Base-by-base conservation (phyloP, 2,329 filamentous ascomycete species). In the Sphaerulina vaccinii region DNA sequence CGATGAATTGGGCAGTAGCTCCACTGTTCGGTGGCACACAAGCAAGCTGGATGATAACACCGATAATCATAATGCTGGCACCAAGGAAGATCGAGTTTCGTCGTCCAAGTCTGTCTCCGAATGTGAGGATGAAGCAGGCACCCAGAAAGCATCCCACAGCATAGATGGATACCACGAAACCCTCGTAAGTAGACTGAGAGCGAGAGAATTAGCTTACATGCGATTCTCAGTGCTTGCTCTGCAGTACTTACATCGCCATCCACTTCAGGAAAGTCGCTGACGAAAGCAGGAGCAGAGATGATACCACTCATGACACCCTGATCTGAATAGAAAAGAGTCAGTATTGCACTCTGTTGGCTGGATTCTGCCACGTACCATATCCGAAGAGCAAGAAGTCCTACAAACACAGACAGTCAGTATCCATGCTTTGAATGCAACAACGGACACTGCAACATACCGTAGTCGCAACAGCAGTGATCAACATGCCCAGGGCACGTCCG, bases 161-260 rank as follows among this genome's bases (percentile, higher is more conserved):
- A 65, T 79, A 80, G 56, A 77, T 79, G 13, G 77, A 70, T 1
- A 74, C 76, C 19, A 79, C 74, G 46, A 74, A 75, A 39, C 75
- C 76, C 60, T 75, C 73, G 63, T 76, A 71, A n/a, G 73, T 76
- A 9, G 71, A 65, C n/a, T n/a, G n/a, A n/a, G n/a, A n/a, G n/a
- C n/a, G n/a, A n/a, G n/a, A n/a, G n/a, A n/a, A n/a, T n/a, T n/a
- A n/a, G n/a, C n/a, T n/a, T n/a, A n/a, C n/a, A n/a, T n/a, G n/a
- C n/a, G n/a, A n/a, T n/a, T n/a, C n/a, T n/a, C n/a, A n/a, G n/a
- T n/a, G n/a, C n/a, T n/a, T n/a, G n/a, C n/a, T n/a, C n/a, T n/a
- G n/a, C n/a, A n/a, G n/a, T n/a, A n/a, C n/a, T n/a, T n/a, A n/a
- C n/a, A 57, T 79, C 64, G 49, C 66, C 51, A 15, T 66, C 56